Evolutionary conservation across 1,284 basidiomycete genomes (phyloP), one percentile per base, ranked within the genome.

Genomic region (Cronartium quercuum): DNA sequence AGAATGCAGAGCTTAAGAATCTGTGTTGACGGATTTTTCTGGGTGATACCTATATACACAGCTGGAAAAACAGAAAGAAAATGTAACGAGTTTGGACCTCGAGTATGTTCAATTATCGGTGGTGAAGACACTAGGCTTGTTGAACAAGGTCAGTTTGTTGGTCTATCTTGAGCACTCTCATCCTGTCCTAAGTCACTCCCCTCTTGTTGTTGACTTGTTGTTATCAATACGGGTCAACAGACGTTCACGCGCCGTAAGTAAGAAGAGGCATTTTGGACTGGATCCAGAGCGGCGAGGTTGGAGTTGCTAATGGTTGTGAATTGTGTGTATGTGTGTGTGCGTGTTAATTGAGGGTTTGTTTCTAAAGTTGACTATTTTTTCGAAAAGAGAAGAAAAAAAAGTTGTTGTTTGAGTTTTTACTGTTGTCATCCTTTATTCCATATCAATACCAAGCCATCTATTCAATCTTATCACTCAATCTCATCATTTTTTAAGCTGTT

Each of bases 31-130:
- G 35, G 13, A n/a, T 34, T 62, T 41, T 35, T 9, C 65, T 62
- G 18, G 70, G 34, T 61, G 62, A 63, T 63, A 63, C 62, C 57
- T 64, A 35, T 63, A 78, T 65, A 47, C 38, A 37, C 63, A 62
- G 29, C 64, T 67, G 44, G 66, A 70, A 80, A 82, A 96, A 91
- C 95, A 98, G 90, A 96, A 97, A 84, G 94, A 98, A 83, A 94
- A 94, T 83, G 93, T 97, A 79, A 91, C 94, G 79, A 85, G 94
- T 63, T 85, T 98, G 76, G 95, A 98, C 84, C 85, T 98, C 76
- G 94, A 98, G 84, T 98, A 98, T 81, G 95, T 98, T 70, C 94
- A 97, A 83, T 84, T 98, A 77, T 94, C 96, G 82, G 95, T 98
- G 24, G 90, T 91, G 2, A 96, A 96, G 82, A 93, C 98, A 51